phyloP scores from a whole-genome alignment of 202 grass and related monocot species.

The Schoenoplectus triqueter region DNA sequence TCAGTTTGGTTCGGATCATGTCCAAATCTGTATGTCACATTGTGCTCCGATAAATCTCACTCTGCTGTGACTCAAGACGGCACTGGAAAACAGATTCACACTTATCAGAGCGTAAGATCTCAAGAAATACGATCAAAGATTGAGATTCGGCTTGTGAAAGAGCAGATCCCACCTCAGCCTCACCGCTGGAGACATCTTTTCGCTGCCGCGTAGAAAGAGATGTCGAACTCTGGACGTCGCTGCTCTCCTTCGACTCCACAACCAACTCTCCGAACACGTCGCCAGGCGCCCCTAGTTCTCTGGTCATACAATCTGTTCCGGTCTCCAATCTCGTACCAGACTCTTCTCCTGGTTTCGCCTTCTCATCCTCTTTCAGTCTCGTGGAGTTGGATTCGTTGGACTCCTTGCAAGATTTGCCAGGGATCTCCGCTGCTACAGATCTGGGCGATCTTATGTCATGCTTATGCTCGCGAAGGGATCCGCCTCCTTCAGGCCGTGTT shows the following conservation, averaged over 20 bases:
- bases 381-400: conserved; percentile 93
- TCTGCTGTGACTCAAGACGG: conserved; percentile 78
- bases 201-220: conserved; percentile 53
- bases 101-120: conserved; percentile 63
- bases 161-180: background rate
- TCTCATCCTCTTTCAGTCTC: conserved; percentile 54
- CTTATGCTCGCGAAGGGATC: conserved; percentile 8
- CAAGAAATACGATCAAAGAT: conserved; percentile 59
- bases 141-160: conserved; percentile 48
- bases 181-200: conserved; percentile 24
- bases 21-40: conserved; percentile 84
- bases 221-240: conserved; percentile 88
- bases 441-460: conserved; percentile 38
- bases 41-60: conserved; percentile 48
- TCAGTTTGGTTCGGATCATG: conserved; percentile 58
- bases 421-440: conserved; percentile 40
- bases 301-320: background rate
- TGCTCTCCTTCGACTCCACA: conserved; percentile 77
- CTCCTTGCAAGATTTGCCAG: conserved; percentile 70
- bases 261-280: conserved; percentile 68
- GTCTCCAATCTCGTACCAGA: conserved; percentile 25
- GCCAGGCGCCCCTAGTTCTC: conserved; percentile 18
- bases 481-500: conserved; percentile 40
- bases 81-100: conserved; percentile 65
- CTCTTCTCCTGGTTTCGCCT: conserved; percentile 24